A percentile compares a stretch with the other conserved stretches of the same genome.
Conservation (phyloP, 495 filamentous ascomycete species). For the Rusavskia elegans region DNA sequence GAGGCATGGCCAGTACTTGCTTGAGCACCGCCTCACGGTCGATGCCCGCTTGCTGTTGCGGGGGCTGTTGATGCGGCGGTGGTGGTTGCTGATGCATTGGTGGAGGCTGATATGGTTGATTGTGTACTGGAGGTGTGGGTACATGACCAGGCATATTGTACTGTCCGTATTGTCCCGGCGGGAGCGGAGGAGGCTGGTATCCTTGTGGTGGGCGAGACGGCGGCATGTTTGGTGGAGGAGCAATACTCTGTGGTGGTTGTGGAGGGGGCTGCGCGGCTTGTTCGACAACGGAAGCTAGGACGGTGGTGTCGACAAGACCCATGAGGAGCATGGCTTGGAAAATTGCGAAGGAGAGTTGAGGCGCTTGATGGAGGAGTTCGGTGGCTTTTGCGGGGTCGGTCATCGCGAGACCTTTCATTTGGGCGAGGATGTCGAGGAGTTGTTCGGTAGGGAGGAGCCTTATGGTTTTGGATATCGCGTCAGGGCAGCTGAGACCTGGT, state of each 20-base stretch:
- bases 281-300: constrained; percentile 41
- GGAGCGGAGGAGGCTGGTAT: constrained; percentile 3
- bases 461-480: constrained; percentile 82
- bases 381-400: constrained; percentile 70
- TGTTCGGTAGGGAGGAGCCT: constrained; percentile 72
- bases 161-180: constrained; percentile 4
- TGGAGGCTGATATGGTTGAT: constrained; percentile 37
- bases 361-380: constrained; percentile 74
- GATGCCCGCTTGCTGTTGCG: constrained; percentile 32
- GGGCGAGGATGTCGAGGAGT: constrained; percentile 81
- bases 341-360: constrained; percentile 87
- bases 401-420: constrained; percentile 81
- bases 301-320: constrained; percentile 65
- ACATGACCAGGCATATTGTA: constrained; percentile 19
- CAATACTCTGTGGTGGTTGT: constrained; percentile 1
- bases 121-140: constrained; percentile 42
- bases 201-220: constrained; percentile 11
- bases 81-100: constrained; percentile 26
- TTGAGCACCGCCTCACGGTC: constrained; percentile 33
- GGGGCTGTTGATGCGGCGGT: constrained; percentile 24
- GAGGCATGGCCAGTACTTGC: constrained; percentile 60
- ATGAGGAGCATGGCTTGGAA: constrained; percentile 91
- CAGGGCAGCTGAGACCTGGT: constrained; percentile 64
- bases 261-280: constrained; percentile 22
- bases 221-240: constrained; percentile 4